These are phyloP conservation scores for Guadua angustifolia DNA, from an alignment of 176 grass and related monocot genomes.

Conservation along the genomic window DNA sequence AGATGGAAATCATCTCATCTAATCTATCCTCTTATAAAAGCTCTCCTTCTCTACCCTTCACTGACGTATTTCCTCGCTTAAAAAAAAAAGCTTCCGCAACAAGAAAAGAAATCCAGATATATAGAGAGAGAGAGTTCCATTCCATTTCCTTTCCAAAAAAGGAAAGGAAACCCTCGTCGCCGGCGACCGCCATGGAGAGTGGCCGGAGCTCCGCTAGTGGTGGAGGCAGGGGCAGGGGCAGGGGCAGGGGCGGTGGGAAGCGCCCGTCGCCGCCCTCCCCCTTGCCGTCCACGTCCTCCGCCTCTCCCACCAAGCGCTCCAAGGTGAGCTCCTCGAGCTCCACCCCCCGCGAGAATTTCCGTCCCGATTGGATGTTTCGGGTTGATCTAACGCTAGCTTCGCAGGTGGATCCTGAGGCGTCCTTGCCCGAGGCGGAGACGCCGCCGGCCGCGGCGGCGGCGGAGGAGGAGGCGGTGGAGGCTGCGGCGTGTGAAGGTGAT, in stretches of 20 bases:
- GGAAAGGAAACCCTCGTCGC: not conserved
- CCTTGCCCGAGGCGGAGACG: slow-evolving; percentile 20
- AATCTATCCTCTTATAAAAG: too few relatives aligned
- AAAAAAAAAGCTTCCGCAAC: not conserved
- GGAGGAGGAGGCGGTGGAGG: slow-evolving; percentile 17
- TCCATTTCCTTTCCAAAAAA: slow-evolving; percentile 15
- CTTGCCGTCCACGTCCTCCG: slow-evolving; percentile 51
- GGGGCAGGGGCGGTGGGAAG: slow-evolving; percentile 34
- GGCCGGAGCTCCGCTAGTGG: slow-evolving; percentile 70
- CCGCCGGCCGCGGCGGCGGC: slow-evolving; percentile 19
- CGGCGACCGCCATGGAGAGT: slow-evolving; percentile 65
- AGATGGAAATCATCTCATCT: not conserved
- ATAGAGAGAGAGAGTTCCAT: not conserved
- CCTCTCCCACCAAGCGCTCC: slow-evolving; percentile 67
- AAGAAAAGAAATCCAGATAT: not conserved
- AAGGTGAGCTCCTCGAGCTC: slow-evolving; percentile 66
- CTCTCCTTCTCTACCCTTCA: too few relatives aligned
- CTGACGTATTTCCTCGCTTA: not conserved
- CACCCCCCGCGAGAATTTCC: slow-evolving; percentile 1
- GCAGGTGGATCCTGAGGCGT: not conserved
- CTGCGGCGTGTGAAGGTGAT: slow-evolving; percentile 16
- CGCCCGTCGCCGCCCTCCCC: slow-evolving; percentile 40
- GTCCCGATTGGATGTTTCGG: not conserved
- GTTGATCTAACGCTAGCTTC: slow-evolving; percentile 1
- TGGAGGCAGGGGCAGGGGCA: slow-evolving; percentile 27